These are phyloP conservation scores for Cicer arietinum DNA, from an alignment of 306 rosid genomes.

Conservation along the genomic window DNA sequence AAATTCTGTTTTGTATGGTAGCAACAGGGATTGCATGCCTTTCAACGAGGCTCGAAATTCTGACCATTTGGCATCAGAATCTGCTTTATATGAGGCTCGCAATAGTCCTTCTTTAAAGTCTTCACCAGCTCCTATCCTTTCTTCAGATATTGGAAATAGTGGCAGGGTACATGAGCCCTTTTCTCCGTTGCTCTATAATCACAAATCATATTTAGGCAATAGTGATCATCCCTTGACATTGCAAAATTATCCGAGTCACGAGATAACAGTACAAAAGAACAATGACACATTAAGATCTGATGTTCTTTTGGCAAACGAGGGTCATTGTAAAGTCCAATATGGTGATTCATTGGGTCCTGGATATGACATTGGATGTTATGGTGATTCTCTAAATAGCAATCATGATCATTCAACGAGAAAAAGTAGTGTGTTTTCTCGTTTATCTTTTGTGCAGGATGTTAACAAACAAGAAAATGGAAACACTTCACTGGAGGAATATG, in stretches of 20 bases:
- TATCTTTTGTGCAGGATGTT: conserved; percentile 46
- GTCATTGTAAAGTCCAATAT: conserved; percentile 28
- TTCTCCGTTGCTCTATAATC: conserved; percentile 32
- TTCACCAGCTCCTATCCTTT: conserved; percentile 37
- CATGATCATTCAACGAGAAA: conserved; percentile 43
- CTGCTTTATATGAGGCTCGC: conserved; percentile 33
- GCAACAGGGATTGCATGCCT: conserved; percentile 35
- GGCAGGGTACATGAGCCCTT: conserved; percentile 39
- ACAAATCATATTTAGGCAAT: conserved; percentile 42
- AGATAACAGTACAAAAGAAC: conserved; percentile 42
- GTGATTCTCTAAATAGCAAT: conserved; percentile 34
- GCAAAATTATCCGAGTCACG: conserved; percentile 44
- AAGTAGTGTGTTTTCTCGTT: conserved; percentile 58
- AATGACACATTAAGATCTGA: conserved; percentile 24
- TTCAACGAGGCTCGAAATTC: conserved; percentile 35
- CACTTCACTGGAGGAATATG: conserved; percentile 30
- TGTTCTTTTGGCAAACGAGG: conserved; percentile 37
- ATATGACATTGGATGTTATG: conserved; percentile 44
- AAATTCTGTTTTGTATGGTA: conserved; percentile 31
- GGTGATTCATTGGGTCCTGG: conserved; percentile 35
- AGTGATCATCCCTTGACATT: conserved; percentile 34
- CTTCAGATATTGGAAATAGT: conserved; percentile 42
- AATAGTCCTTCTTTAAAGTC: conserved; percentile 30
- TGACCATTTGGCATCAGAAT: conserved; percentile 42
- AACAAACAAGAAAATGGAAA: conserved; percentile 26